These are phyloP conservation scores for Viola pubescens DNA, from an alignment of 441 rosid species.

Conservation along the genomic window DNA sequence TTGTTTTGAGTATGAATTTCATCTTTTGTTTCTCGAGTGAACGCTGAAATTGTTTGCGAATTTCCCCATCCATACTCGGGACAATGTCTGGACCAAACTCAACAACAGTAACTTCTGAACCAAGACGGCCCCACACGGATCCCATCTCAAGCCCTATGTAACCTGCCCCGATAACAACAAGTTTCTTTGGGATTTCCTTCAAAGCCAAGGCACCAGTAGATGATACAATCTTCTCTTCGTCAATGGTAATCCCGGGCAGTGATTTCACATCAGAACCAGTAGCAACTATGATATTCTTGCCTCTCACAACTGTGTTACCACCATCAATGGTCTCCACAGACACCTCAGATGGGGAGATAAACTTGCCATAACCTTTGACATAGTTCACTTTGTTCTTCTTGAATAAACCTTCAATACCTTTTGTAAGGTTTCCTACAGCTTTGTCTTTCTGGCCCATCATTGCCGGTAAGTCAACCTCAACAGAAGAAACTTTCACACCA, in stretches of 20 bases:
- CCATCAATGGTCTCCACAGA: constrained; percentile 84
- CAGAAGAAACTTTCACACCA: constrained; percentile 85
- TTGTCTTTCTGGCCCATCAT: constrained; percentile 95
- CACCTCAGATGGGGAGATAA: constrained; percentile 75
- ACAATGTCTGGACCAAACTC: constrained; percentile 97
- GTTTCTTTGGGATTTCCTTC: constrained; percentile 75
- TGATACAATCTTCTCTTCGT: constrained; percentile 93
- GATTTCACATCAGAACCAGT: constrained; percentile 96
- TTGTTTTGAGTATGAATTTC: constrained; percentile 96
- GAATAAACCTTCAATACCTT: constrained; percentile 90
- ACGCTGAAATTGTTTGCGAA: constrained; percentile 94
- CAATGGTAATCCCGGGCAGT: constrained; percentile 87
- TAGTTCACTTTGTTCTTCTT: constrained; percentile 93
- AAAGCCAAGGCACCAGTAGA: constrained; percentile 89
- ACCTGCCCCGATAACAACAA: constrained; percentile 94
- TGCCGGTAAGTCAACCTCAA: constrained; percentile 90
- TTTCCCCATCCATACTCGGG: constrained; percentile 90
- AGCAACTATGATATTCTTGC: constrained; percentile 83
- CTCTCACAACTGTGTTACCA: constrained; percentile 66
- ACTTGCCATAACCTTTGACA: constrained; percentile 90
- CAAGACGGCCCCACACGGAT: constrained; percentile 88
- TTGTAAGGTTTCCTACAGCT: constrained; percentile 78
- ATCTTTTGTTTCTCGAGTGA: constrained; percentile 89
- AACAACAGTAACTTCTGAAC: constrained; percentile 95
- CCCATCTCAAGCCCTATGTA: constrained; percentile 99